Percentiles rank a stretch among this genome's conserved stretches.
phyloP scores from a whole-genome alignment of 2,329 filamentous ascomycete species.

The Coleophoma cylindrospora region DNA sequence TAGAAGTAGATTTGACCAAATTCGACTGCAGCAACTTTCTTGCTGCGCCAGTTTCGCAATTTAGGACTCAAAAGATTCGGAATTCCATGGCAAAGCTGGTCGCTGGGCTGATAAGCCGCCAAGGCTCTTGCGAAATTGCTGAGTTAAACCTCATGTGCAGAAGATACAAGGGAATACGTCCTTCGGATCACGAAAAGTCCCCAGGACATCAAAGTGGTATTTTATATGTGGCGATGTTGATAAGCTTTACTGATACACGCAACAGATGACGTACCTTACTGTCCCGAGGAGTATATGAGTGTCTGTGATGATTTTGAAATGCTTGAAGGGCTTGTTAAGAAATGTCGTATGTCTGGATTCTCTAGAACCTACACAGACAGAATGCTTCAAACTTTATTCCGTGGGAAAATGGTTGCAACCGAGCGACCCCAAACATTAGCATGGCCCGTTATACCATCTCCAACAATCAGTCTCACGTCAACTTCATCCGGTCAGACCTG shows the following conservation, averaged over 20 bases:
- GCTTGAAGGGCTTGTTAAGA: slow-evolving; percentile 10
- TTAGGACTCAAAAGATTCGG: slow-evolving; percentile 13
- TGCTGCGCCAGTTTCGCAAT: slow-evolving; percentile 6
- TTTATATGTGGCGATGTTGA: too few relatives aligned
- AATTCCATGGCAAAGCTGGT: slow-evolving; percentile 7
- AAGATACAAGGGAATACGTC: slow-evolving; percentile 10
- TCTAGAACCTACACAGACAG: slow-evolving; percentile 6
- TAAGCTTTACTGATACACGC: too few relatives aligned
- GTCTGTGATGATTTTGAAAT: slow-evolving; percentile 9
- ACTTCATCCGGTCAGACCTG: background rate
- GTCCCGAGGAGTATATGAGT: slow-evolving; percentile 7
- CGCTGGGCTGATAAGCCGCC: slow-evolving; percentile 8
- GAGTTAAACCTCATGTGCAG: slow-evolving; percentile 15
- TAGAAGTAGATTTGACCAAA: slow-evolving; percentile 25
- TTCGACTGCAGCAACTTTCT: slow-evolving; percentile 17
- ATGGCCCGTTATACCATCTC: slow-evolving; percentile 7
- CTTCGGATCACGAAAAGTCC: background rate
- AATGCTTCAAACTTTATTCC: slow-evolving; percentile 10
- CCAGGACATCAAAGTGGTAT: background rate
- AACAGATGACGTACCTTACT: slow-evolving; percentile 6
- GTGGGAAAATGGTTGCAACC: background rate
- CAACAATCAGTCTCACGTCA: background rate
- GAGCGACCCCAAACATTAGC: slow-evolving; percentile 1
- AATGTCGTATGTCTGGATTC: slow-evolving; percentile 16
- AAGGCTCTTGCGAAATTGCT: slow-evolving; percentile 4